These are phyloP conservation scores for Zymoseptoria crescenta DNA, from an alignment of 2,329 filamentous ascomycete species.

Conservation along the genomic window DNA sequence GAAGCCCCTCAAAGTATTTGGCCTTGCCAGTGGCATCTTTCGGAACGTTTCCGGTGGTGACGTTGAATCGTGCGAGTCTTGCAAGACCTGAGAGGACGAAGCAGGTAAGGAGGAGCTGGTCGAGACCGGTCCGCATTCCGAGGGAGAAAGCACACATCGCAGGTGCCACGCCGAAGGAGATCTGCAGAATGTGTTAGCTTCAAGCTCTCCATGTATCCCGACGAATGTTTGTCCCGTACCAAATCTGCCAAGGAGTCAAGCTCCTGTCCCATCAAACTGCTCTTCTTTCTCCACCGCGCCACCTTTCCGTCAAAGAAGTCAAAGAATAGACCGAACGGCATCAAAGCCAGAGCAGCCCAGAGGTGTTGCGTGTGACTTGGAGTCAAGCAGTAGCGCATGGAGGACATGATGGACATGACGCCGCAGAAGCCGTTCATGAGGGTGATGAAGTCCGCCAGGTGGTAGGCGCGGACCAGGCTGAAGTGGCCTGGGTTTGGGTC, in stretches of 20 bases:
- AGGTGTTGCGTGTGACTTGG: constrained; percentile 58
- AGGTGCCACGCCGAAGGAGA: constrained; percentile 90
- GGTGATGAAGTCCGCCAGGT: constrained; percentile 75
- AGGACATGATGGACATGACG: constrained; percentile 92
- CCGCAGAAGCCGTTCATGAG: constrained; percentile 82
- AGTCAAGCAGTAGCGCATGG: constrained; percentile 76
- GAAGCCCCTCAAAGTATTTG: constrained; percentile 92
- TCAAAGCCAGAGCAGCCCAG: constrained; percentile 75
- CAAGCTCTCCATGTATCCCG: neutral
- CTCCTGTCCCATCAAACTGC: constrained; percentile 95
- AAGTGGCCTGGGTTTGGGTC: constrained; percentile 63
- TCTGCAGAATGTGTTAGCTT: constrained; percentile 43
- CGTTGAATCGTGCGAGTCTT: constrained; percentile 92
- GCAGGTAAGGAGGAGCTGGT: constrained; percentile 74
- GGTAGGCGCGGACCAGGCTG: constrained; percentile 51
- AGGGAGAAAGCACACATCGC: constrained; percentile 82
- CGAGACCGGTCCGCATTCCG: constrained; percentile 73
- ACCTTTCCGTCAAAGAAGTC: constrained; percentile 98
- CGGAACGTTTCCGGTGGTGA: constrained; percentile 79
- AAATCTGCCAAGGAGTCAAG: constrained; percentile 91
- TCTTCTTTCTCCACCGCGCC: constrained; percentile 93
- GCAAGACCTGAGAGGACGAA: constrained; percentile 95
- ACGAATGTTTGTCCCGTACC: constrained; percentile 43
- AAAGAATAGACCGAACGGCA: constrained; percentile 92
- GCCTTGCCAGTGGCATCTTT: constrained; percentile 90